These are phyloP conservation scores for Myxozyma kluyveri DNA, from an alignment of 805 yeast genomes.

Conservation along the genomic window DNA sequence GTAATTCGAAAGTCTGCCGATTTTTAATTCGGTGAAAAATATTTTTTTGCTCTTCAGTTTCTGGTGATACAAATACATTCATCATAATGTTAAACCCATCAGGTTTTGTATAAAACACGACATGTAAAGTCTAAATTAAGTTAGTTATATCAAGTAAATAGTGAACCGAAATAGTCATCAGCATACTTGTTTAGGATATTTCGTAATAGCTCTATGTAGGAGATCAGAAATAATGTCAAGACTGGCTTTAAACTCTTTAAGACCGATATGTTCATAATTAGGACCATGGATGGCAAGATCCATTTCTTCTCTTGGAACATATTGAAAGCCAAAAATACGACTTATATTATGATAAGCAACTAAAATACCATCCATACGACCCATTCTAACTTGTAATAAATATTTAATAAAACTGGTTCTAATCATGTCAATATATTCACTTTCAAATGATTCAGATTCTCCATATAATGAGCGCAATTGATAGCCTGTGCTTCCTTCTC, in stretches of 20 bases:
- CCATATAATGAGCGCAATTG: conserved; percentile 64
- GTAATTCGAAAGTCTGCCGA: conserved; percentile 28
- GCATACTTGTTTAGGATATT: conserved; percentile 34
- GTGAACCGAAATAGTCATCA: not conserved
- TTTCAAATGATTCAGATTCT: conserved; percentile 70
- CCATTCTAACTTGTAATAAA: conserved; percentile 86
- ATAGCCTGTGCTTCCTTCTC: conserved; percentile 60
- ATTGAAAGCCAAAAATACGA: conserved; percentile 84
- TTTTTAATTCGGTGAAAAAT: conserved; percentile 31
- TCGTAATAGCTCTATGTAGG: conserved; percentile 41
- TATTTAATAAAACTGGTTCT: conserved; percentile 79
- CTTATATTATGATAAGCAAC: conserved; percentile 85
- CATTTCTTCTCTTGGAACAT: conserved; percentile 69
- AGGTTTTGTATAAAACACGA: conserved; percentile 13
- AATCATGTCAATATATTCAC: conserved; percentile 74
- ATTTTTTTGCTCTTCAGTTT: conserved; percentile 33
- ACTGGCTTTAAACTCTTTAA: conserved; percentile 63
- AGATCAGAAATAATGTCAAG: conserved; percentile 51
- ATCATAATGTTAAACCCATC: conserved; percentile 26
- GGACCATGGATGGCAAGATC: conserved; percentile 61
- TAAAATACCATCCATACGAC: conserved; percentile 95
- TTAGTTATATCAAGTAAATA: not conserved
- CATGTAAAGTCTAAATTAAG: conserved; percentile 21
- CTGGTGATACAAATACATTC: conserved; percentile 35
- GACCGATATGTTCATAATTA: conserved; percentile 50